Evolutionary conservation across 108 stramenopile species (phyloP), one percentile per base, ranked within the genome.

Genomic region (Cyclotella kingstonii): DNA sequence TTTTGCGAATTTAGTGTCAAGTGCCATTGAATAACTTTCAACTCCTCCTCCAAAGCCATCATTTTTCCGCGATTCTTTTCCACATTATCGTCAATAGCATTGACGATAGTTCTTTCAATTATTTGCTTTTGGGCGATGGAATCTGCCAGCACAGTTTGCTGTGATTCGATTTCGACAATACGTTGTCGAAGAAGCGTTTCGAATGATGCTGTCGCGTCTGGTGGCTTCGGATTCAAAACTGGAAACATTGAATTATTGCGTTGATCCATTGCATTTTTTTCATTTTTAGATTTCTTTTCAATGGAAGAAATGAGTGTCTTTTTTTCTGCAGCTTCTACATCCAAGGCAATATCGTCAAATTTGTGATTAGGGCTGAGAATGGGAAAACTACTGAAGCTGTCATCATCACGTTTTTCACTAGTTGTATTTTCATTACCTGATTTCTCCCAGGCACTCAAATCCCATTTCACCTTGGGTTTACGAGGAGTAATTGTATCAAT

Each of bases 321-420:
- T 10, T 42, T 51, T 8, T 18, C 22, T 36, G 17, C 27, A 9
- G 50, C 23, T 31, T 54, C 40, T 5, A 19, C 21, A 17, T 10
- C 8, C 5, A 31, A 27, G 1, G 33, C 19, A 41, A 22, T 25
- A 19, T 58, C 56, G n/a, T 63, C 70, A 63, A 72, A 72, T 50
- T 50, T 63, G 42, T 55, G 53, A 57, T 36, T 36, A 3, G 66
- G 47, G 40, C 62, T 57, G 30, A 72, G 31, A 21, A 72, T 72
- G 2, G 70, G 70, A 48, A 72, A 72, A 55, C 70, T 71, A 14
- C 62, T 46, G 22, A 63, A 49, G 55, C 70, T 72, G 27, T 52
- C 55, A 43, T 72, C 70, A 38, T 72, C 70, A 14, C 49, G 10
- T 15, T 50, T 50, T 5, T 50, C 49, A 27, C 6, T 2, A 29